These are phyloP conservation scores for Sextonia rubra DNA, from an alignment of 164 flowering plant genomes.

Conservation along the genomic window DNA sequence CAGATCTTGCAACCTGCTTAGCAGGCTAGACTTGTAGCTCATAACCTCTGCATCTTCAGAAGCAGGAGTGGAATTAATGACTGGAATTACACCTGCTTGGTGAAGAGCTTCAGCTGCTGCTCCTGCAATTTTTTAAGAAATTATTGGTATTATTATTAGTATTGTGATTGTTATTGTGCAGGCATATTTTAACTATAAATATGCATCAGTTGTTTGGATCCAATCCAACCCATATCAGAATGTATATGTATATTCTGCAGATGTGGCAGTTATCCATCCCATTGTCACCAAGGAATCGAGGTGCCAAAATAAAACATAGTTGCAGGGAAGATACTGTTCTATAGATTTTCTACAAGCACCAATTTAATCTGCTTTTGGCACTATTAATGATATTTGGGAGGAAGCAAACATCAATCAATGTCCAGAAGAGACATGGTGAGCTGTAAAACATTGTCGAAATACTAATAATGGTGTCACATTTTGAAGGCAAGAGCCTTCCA, in stretches of 20 bases:
- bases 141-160: not conserved
- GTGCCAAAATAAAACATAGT: not conserved
- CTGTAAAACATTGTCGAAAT: too few relatives aligned
- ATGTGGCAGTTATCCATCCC: not conserved
- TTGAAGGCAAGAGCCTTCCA: too few relatives aligned
- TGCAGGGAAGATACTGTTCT: not conserved
- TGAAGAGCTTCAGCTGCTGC: conserved; percentile 50
- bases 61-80: conserved; percentile 48
- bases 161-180: not conserved
- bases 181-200: not conserved
- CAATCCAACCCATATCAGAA: not conserved
- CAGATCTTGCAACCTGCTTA: conserved; percentile 55
- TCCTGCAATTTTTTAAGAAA: conserved; percentile 36
- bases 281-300: not conserved
- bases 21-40: conserved; percentile 46
- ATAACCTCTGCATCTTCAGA: conserved; percentile 49
- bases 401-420: too few relatives aligned
- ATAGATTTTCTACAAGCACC: not conserved
- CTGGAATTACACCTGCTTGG: conserved; percentile 55
- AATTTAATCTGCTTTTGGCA: not conserved
- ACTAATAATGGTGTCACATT: too few relatives aligned
- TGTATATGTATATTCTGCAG: too few relatives aligned
- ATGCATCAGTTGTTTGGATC: not conserved
- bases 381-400: too few relatives aligned
- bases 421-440: too few relatives aligned